phyloP scores from a whole-genome alignment of 805 yeast species.

The Yamadazyma sp. region DNA sequence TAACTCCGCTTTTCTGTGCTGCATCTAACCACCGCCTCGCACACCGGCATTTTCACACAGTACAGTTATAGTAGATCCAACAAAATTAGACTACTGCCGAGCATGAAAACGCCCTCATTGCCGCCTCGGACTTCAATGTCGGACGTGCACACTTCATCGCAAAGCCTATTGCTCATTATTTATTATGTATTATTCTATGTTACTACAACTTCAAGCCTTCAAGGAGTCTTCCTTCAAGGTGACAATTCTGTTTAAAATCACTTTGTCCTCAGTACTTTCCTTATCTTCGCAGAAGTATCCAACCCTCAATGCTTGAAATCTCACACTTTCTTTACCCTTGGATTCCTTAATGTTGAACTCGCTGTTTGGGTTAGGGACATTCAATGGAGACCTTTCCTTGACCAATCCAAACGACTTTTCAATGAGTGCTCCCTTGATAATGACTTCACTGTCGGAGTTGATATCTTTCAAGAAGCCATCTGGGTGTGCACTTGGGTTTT shows the following conservation, averaged over 20 bases:
- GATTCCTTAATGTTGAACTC: conserved; percentile 75
- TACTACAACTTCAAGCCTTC: conserved; percentile 8
- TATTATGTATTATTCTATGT: no score
- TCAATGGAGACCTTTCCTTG: conserved; percentile 71
- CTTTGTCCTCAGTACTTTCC: conserved; percentile 60
- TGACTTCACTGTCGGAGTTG: conserved; percentile 73
- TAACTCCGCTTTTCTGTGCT: no score
- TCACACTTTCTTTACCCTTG: conserved; percentile 67
- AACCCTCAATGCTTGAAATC: conserved; percentile 97
- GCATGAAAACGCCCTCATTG: no score
- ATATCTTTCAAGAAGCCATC: conserved; percentile 86
- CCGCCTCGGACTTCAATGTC: no score
- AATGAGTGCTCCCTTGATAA: conserved; percentile 63
- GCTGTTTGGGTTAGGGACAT: conserved; percentile 54
- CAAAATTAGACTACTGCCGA: no score
- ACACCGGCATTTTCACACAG: no score
- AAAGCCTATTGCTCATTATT: no score
- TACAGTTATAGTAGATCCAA: no score
- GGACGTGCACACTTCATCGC: no score
- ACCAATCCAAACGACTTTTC: conserved; percentile 76
- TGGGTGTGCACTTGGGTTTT: conserved; percentile 86
- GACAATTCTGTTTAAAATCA: conserved; percentile 87
- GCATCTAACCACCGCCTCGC: no score
- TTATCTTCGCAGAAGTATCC: conserved; percentile 93
- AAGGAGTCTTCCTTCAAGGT: conserved; percentile 67